Base-by-base conservation (phyloP, 257 asterid genomes). In the Cruciata laevipes region DNA sequence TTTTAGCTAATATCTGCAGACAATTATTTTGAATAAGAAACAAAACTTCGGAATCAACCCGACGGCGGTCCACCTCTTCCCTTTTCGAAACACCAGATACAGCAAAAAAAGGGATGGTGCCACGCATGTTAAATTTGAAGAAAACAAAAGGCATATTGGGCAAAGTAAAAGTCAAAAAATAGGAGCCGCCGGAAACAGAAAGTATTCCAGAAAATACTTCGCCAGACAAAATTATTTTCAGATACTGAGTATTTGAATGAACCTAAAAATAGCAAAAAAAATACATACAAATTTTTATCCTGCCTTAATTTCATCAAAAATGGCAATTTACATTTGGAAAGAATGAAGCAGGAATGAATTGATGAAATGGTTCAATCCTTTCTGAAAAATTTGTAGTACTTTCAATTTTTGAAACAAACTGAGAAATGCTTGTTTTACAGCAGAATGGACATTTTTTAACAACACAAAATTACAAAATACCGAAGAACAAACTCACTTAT, bases 231-330 rank as follows among this genome's bases (percentile, higher is more conserved):
- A 14, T 33, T 35, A 14, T 37, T n/a, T 57, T 42, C 18, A 27
- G 17, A 2, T 42, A 11, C 51, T 1, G 47, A 66, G 40, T 68
- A 69, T 73, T 64, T 65, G 68, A 79, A 69, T 70, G 65, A 71
- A 71, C 51, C 42, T 0, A 40, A 40, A 40, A 40, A 13, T 2
- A 40, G 17, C 49, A 40, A 42, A 11, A 37, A 37, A 10, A 3
- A 42, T 12, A 42, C 49, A 40, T 10, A 40, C 14, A 40, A 40
- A 40, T 10, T 12, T 1, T 10, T 40, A 40, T 40, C 49, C 14
- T 40, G 17, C 1, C 49, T 40, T 40, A 1, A 17, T 11, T 40
- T 11, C 17, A 40, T 4, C 12, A 40, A 40, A 11, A 40, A 0
- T 40, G 49, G 12, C 3, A 42, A 17, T 42, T 42, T 18, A 12